Evolutionary conservation across 2,329 filamentous ascomycete genomes (phyloP).

Genomic region (Hypoxylon sp.): DNA sequence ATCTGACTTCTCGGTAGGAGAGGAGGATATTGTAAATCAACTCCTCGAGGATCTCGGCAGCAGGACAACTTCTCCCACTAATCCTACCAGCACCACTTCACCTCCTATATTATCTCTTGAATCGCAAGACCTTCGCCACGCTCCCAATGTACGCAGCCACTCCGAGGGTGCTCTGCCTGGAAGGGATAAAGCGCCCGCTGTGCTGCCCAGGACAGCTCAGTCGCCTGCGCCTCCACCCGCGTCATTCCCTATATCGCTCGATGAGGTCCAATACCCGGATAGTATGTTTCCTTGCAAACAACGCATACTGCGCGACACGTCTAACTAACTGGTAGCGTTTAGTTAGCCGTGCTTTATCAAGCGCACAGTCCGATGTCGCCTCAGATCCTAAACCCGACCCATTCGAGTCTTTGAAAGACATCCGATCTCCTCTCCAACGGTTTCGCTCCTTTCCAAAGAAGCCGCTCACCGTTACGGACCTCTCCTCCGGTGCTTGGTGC

Average conservation of each 20-base stretch:
- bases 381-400: conserved; percentile 22
- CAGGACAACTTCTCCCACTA: conserved; percentile 4
- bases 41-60: conserved; percentile 42
- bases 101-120: conserved; percentile 4
- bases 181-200: conserved; percentile 19
- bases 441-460: conserved; percentile 84
- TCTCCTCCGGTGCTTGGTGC: conserved; percentile 93
- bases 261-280: conserved; percentile 62
- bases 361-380: conserved; percentile 34
- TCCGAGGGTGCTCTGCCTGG: not conserved
- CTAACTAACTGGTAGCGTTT: conserved; percentile 74
- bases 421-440: conserved; percentile 73
- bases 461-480: conserved; percentile 86
- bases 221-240: not conserved
- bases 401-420: conserved; percentile 48
- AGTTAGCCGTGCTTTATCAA: conserved; percentile 65
- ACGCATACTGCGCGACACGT: conserved; percentile 42
- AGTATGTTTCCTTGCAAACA: conserved; percentile 56
- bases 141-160: not conserved
- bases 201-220: not conserved
- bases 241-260: conserved; percentile 25
- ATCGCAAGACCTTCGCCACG: conserved; percentile 13
- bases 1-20: conserved; percentile 50
- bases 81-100: not conserved
- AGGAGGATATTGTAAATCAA: conserved; percentile 48